Conservation (phyloP, 23 red algal genomes). For the Gracilaria domingensis region DNA sequence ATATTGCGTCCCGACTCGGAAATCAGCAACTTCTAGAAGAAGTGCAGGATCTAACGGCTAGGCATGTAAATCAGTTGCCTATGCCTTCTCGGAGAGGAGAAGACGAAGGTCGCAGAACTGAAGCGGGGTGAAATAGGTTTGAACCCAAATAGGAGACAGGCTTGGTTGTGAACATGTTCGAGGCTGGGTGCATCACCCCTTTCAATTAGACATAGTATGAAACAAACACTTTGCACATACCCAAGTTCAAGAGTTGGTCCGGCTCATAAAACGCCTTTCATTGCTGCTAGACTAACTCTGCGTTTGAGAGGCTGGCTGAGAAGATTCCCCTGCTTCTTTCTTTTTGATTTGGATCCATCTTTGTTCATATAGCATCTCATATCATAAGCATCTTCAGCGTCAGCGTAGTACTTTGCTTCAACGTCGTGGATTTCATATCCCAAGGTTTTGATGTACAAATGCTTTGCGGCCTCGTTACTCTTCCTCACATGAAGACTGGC, state of each 20-base stretch:
- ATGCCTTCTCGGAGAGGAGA: background rate
- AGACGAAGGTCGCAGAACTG: background rate
- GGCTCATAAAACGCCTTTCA: background rate
- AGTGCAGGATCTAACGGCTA: conserved; percentile 67
- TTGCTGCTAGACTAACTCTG: background rate
- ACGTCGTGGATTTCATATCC: conserved; percentile 89
- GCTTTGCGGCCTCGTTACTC: conserved; percentile 95
- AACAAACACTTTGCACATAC: background rate
- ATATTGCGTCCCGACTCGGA: conserved; percentile 69
- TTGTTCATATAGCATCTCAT: conserved; percentile 86
- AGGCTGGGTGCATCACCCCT: background rate
- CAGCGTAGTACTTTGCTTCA: conserved; percentile 97
- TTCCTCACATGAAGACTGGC: conserved; percentile 93
- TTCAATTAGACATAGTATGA: background rate
- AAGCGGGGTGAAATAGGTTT: background rate
- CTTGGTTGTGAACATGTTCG: background rate
- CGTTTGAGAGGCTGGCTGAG: background rate
- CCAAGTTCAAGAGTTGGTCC: background rate
- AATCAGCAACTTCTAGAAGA: conserved; percentile 71
- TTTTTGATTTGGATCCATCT: background rate
- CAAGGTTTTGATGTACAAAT: conserved; percentile 92
- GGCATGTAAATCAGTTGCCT: conserved; percentile 39
- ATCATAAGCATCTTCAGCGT: conserved; percentile 97
- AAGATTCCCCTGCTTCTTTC: background rate
- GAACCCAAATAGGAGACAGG: background rate